phyloP scores from a whole-genome alignment of 352 stramenopile species.

The Phytophthora foliorum region DNA sequence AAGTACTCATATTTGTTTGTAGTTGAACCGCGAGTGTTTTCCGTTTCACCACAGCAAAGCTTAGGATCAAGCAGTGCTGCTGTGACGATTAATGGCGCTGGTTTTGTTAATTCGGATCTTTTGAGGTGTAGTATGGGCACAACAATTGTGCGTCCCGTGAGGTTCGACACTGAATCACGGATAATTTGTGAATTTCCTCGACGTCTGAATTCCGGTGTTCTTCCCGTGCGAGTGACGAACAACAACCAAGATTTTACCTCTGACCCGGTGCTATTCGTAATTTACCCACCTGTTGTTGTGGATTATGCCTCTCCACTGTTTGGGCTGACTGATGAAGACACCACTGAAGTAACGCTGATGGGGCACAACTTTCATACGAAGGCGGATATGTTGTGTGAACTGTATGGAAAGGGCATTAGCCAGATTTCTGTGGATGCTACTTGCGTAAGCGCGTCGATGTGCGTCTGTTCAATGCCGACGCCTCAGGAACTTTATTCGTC shows the following conservation, averaged over 20 bases:
- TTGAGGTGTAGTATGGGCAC: conserved; percentile 41
- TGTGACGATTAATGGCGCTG: conserved; percentile 32
- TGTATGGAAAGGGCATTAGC: conserved; percentile 8
- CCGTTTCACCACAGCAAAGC: conserved; percentile 28
- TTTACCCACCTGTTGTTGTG: conserved; percentile 24
- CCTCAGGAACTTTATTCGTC: conserved; percentile 1
- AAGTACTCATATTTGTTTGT: conserved; percentile 6
- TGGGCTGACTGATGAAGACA: conserved; percentile 18
- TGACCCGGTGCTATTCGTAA: conserved; percentile 20
- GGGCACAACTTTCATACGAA: conserved; percentile 42
- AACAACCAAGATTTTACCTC: conserved; percentile 55
- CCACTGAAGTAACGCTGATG: conserved; percentile 28
- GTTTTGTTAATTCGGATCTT: conserved; percentile 39
- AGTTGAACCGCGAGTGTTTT: conserved; percentile 41
- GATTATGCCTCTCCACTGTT: conserved; percentile 33
- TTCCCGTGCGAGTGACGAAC: conserved; percentile 41
- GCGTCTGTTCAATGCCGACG: conserved; percentile 22
- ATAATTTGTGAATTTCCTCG: conserved; percentile 38
- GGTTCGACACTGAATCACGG: conserved; percentile 25
- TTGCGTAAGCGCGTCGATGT: conserved; percentile 12
- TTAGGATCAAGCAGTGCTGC: conserved; percentile 16
- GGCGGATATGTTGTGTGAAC: conserved; percentile 30
- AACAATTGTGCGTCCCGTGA: conserved; percentile 6
- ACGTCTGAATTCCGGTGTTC: conserved; percentile 18
- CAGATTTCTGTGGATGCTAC: not conserved